These are phyloP conservation scores for Botrytis sinoallii DNA, from an alignment of 2,329 filamentous ascomycete species.

Conservation along the genomic window DNA sequence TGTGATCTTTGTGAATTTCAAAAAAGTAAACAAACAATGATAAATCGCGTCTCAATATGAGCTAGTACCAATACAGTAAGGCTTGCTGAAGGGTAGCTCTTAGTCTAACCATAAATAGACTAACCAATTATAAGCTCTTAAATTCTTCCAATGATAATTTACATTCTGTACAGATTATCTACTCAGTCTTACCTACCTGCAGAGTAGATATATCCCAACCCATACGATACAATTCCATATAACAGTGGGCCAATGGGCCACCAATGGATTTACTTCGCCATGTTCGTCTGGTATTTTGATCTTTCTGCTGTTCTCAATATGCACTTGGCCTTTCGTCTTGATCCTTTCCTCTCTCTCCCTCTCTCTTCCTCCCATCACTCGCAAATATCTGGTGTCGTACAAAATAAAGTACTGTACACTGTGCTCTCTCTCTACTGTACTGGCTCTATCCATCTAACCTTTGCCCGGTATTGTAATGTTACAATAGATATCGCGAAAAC, in stretches of 20 bases:
- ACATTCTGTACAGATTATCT: not conserved
- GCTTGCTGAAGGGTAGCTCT: not conserved
- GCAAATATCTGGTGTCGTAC: not conserved
- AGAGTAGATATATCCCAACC: not conserved
- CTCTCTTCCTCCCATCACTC: not conserved
- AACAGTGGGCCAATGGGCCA: not conserved
- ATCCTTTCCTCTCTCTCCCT: not conserved
- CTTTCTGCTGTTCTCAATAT: not conserved
- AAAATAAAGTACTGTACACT: not conserved
- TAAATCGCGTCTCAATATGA: not conserved
- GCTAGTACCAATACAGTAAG: conserved; percentile 3
- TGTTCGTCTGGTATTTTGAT: conserved; percentile 11
- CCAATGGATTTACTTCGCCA: not conserved
- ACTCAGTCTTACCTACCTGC: not conserved
- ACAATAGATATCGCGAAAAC: conserved; percentile 7
- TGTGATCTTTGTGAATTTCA: not conserved
- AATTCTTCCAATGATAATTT: not conserved
- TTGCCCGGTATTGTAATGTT: not conserved
- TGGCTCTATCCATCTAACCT: not conserved
- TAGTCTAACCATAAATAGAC: not conserved
- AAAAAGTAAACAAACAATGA: conserved; percentile 16
- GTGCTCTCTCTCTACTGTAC: not conserved
- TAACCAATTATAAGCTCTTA: not conserved
- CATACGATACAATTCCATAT: not conserved
- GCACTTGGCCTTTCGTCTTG: not conserved